Base-by-base conservation (phyloP, 352 stramenopile species). In the Phytopythium cucurbitacearum region DNA sequence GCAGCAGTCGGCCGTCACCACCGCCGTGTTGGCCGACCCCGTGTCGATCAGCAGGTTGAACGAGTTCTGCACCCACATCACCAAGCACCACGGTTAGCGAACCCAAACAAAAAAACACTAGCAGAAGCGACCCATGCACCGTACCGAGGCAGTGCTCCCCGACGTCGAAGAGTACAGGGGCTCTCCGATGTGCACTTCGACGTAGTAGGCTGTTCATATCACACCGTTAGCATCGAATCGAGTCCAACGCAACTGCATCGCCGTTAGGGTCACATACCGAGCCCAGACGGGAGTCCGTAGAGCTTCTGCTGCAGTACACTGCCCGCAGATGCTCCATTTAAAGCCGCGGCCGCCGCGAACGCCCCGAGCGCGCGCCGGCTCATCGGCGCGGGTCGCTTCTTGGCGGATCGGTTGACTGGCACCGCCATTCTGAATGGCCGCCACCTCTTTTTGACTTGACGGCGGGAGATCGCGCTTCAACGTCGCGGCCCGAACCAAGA, bases 41-140 rank as follows among this genome's bases (percentile, higher is more conserved):
- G 80, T 94, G 68, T 94, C 84, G 10, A 94, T 15, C 34, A 94
- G 54, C 37, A 94, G 53, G 48, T 80, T 84, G 49, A 89, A 94
- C 12, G 72, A 60, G 35, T 85, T 75, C 65, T 75, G 43, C 37
- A 7, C 16, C 13, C 5, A 42, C 15, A 4, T 4, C 39, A 44
- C 4, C 5, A 32, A 28, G 16, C 12, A 43, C 5, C 0, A 16
- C 10, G 15, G 12, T 48, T 15, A 47, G 49, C 21, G 12, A 55
- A 10, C n/a, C 46, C 35, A 51, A 12, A 7, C 15, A 28, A 11
- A 38, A 35, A 36, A 50, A 10, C 33, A 15, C n/a, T n/a, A 43
- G 34, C 15, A n/a, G 28, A n/a, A 42, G 21, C 16, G n/a, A 28
- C 53, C 21, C 21, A 28, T 28, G 21, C 21, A 28, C 21, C 53